Base-by-base conservation (phyloP, 805 yeast genomes). In the Ogataea ramenticola region DNA sequence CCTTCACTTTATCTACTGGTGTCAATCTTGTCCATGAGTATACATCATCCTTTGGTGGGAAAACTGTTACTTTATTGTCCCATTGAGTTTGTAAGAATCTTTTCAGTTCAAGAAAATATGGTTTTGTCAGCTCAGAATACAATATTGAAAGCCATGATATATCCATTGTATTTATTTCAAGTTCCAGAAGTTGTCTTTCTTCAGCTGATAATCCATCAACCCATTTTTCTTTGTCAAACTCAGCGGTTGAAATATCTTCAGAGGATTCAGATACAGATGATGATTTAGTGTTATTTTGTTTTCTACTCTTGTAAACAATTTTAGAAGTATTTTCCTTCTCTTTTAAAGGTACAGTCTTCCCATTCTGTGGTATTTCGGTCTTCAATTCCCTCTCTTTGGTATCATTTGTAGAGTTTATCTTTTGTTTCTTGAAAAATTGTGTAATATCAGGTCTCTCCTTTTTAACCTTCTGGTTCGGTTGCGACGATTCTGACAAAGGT, bases 21-120 rank as follows among this genome's bases (percentile, higher is more conserved):
- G 98, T 88, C 16, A 81, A 70, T 29, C 88, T 75, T 2, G 95
- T 81, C 97, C 98, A 93, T 0, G 97, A 86, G 60, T 93, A 93
- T 19, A 93, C 77, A 47, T 86, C 84, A 14, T 74, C 56, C 16
- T 67, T 60, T 0, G 91, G 90, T 2, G 99, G 99, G 63, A 87
- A 91, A 0, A 91, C 71, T 2, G 77, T 71, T 14, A 68, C 72
- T 15, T 62, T 56, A 15, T 60, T 51, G 10, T 39, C 26, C 52
- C 65, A 58, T 52, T 82, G 86, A 1, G 67, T 47, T 4, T 50
- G 47, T 14, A 90, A 67, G 51, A 84, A 89, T 51, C 63, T 60
- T 53, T 91, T 91, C 51, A 93, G 68, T 10, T 75, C 62, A 10
- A 90, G 59, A 55, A 93, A 93, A 60, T 89, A 91, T 3, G 95